Conservation (phyloP, 164 flowering plant genomes). For the Cinnamomum micranthum region DNA sequence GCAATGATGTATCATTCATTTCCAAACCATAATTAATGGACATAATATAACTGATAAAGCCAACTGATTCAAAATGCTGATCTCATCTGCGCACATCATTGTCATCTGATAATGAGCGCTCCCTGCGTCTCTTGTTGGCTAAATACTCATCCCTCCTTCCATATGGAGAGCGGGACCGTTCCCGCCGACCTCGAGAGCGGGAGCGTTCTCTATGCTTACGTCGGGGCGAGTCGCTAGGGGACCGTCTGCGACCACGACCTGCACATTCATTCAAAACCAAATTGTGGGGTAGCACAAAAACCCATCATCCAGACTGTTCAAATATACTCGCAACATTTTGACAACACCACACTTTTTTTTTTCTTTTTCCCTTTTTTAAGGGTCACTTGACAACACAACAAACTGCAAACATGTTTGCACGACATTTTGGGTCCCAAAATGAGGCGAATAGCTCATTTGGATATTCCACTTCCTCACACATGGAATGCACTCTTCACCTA, state of each 20-base stretch:
- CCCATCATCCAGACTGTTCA: neutral
- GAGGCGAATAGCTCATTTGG: no score
- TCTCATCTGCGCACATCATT: slow-evolving; percentile 14
- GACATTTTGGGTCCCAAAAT: no score
- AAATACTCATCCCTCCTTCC: slow-evolving; percentile 30
- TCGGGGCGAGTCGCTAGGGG: slow-evolving; percentile 48
- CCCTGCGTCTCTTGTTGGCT: slow-evolving; percentile 33
- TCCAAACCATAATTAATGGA: neutral
- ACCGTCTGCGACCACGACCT: slow-evolving; percentile 40
- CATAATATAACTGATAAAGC: neutral
- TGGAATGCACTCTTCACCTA: no score
- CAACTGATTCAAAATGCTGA: neutral
- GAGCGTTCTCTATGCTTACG: slow-evolving; percentile 32
- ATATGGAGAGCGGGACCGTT: slow-evolving; percentile 45
- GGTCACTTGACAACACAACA: no score
- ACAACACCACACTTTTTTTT: no score
- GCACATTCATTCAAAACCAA: slow-evolving; percentile 12
- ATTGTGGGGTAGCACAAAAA: neutral
- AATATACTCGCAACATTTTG: no score
- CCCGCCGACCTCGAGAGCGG: slow-evolving; percentile 30
- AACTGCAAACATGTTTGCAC: no score
- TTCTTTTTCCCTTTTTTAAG: no score
- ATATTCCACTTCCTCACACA: no score
- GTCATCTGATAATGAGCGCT: slow-evolving; percentile 30
- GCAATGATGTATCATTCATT: neutral